Base-by-base conservation (phyloP, 441 rosid genomes). In the Euphorbia schlechtendalii region DNA sequence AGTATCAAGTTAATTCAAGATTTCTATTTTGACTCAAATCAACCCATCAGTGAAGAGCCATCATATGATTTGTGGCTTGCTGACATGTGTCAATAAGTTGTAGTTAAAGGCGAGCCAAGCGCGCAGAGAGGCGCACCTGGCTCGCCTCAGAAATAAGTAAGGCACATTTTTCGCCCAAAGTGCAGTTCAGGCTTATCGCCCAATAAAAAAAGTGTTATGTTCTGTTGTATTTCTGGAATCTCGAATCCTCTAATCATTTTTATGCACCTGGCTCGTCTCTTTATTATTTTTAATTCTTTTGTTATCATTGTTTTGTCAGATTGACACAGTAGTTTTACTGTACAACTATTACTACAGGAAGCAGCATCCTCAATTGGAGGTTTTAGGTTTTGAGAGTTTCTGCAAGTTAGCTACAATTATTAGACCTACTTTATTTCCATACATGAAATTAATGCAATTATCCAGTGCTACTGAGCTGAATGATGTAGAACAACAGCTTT, bases 311-410 rank as follows among this genome's bases (percentile, higher is more conserved):
- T 27, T 66, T 25, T 20, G 27, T 56, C 76, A 93, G 99, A 81
- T 90, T 68, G 82, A 77, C 69, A 92, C 87, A 45, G 88, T 86
- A 75, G 90, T 86, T 64, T 62, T 90, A 61, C 73, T 93, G 25
- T 88, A 82, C 84, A 93, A 93, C 67, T 86, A 84, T 61, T 86
- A 80, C 76, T 82, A 82, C 71, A 76, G 90, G 70, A 90, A 65
- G 77, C 84, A 74, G 24, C 80, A 89, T 69, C 80, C 70, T n/a
- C 75, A 80, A 32, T 60, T 87, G 15, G 80, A 82, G 63, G 80
- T 66, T 70, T 69, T 87, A 52, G 73, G 74, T 63, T 81, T 83
- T 69, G 84, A 82, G 74, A 56, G 81, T 15, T 88, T 93, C 66
- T 81, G 93, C 79, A 88, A 82, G 78, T 69, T 87, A 70, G 67